Conservation (phyloP, 2,329 filamentous ascomycete genomes). For the Zarea fungicola region DNA sequence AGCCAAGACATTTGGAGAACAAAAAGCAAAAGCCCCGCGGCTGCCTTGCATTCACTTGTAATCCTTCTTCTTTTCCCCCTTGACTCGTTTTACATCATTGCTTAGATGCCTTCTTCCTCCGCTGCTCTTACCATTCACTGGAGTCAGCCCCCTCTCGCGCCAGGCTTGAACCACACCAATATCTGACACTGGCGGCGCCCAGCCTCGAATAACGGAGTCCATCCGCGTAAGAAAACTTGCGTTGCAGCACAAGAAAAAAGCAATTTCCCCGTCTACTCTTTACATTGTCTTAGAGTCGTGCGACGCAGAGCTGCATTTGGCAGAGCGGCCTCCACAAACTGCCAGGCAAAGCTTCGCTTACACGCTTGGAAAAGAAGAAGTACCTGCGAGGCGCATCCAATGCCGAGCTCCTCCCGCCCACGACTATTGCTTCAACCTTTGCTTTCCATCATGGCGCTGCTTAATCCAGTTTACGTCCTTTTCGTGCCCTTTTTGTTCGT, state of each 20-base stretch:
- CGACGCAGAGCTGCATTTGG: slow-evolving; percentile 1
- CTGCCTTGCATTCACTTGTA: neutral
- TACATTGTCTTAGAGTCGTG: neutral
- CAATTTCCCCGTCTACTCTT: too few relatives aligned
- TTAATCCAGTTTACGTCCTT: slow-evolving; percentile 51
- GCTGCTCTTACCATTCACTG: neutral
- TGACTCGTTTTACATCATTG: neutral
- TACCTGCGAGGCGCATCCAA: neutral
- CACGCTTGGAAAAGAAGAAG: neutral
- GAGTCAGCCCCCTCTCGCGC: too few relatives aligned
- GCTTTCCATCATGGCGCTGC: slow-evolving; percentile 40
- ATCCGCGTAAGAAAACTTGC: too few relatives aligned
- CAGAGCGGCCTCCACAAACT: neutral
- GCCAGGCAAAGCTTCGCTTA: neutral
- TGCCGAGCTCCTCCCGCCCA: slow-evolving; percentile 15
- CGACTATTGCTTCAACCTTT: neutral
- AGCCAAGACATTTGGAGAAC: neutral
- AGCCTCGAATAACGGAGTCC: too few relatives aligned
- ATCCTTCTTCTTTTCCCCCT: neutral
- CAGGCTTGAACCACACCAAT: too few relatives aligned
- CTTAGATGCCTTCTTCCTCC: neutral
- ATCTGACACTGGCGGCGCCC: too few relatives aligned
- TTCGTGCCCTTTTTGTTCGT: slow-evolving; percentile 58
- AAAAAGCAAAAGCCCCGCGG: slow-evolving; percentile 1
- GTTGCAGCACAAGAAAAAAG: too few relatives aligned